These are phyloP conservation scores for Tetratostichococcus sp. DNA, from an alignment of 139 green algal genomes.

Conservation along the genomic window DNA sequence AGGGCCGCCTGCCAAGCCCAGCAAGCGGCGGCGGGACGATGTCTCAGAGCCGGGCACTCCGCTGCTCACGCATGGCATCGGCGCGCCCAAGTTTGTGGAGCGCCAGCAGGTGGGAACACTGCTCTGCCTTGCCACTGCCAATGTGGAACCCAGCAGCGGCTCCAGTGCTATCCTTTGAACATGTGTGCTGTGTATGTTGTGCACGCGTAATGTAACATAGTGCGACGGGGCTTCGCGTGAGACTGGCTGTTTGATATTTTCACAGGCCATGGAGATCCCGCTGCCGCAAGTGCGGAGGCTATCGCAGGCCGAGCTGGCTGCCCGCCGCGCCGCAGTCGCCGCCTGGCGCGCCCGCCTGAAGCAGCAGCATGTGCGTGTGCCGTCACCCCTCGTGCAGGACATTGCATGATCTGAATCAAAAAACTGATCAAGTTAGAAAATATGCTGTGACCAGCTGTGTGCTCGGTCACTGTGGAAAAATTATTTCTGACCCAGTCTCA, in stretches of 20 bases:
- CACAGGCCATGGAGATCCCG: constrained; percentile 9
- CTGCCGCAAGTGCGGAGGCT: constrained; percentile 7
- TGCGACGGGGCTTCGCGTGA: too few relatives aligned
- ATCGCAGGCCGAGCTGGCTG: not conserved
- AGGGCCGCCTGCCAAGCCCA: constrained; percentile 2
- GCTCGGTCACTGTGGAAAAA: too few relatives aligned
- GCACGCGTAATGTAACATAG: not conserved
- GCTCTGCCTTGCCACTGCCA: not conserved
- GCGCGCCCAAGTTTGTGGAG: constrained; percentile 45
- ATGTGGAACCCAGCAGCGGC: too few relatives aligned
- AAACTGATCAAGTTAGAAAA: too few relatives aligned
- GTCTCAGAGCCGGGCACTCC: constrained; percentile 8
- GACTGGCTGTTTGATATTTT: too few relatives aligned
- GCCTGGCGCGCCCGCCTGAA: not conserved
- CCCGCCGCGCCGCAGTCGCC: not conserved
- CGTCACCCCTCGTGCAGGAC: not conserved
- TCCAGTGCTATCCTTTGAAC: too few relatives aligned
- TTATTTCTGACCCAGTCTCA: too few relatives aligned
- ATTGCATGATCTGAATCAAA: too few relatives aligned
- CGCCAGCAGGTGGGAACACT: constrained; percentile 13
- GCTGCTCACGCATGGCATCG: not conserved
- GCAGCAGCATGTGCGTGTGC: not conserved
- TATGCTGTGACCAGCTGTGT: too few relatives aligned
- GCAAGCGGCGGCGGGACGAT: constrained; percentile 12
- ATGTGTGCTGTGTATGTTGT: not conserved